Conservation (phyloP, 257 asterid genomes). For the Linaria vulgaris region DNA sequence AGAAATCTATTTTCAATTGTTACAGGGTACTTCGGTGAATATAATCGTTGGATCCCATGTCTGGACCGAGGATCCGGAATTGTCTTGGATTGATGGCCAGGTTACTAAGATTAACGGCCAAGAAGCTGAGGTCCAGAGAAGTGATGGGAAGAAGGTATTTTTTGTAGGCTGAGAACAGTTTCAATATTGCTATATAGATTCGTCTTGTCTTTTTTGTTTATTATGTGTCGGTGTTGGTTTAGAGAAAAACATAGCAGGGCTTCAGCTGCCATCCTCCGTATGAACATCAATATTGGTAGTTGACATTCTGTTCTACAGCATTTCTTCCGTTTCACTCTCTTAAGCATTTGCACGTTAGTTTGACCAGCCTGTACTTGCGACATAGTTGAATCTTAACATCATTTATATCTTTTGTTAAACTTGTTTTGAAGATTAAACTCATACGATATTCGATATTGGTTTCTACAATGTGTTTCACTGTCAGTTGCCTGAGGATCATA, state of each 20-base stretch:
- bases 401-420: too few relatives aligned
- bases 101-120: conserved; percentile 73
- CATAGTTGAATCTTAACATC: too few relatives aligned
- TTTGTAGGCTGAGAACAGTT: conserved; percentile 11
- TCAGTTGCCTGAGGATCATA: background rate
- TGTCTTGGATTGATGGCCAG: conserved; percentile 84
- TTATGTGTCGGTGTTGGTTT: conserved; percentile 1
- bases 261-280: conserved; percentile 1
- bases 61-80: conserved; percentile 79
- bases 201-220: background rate
- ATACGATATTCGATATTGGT: background rate
- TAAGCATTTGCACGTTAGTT: conserved; percentile 18
- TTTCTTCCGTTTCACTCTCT: conserved; percentile 12
- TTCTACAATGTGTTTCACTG: background rate
- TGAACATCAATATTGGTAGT: background rate
- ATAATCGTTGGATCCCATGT: conserved; percentile 92
- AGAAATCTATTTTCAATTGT: conserved; percentile 18
- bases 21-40: conserved; percentile 85
- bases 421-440: background rate
- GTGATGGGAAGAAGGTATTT: conserved; percentile 82
- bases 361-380: too few relatives aligned
- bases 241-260: conserved; percentile 6
- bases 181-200: background rate
- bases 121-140: conserved; percentile 67
- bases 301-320: background rate